Base-by-base conservation (phyloP, 345 rosid species). In the Camelina sativa region DNA sequence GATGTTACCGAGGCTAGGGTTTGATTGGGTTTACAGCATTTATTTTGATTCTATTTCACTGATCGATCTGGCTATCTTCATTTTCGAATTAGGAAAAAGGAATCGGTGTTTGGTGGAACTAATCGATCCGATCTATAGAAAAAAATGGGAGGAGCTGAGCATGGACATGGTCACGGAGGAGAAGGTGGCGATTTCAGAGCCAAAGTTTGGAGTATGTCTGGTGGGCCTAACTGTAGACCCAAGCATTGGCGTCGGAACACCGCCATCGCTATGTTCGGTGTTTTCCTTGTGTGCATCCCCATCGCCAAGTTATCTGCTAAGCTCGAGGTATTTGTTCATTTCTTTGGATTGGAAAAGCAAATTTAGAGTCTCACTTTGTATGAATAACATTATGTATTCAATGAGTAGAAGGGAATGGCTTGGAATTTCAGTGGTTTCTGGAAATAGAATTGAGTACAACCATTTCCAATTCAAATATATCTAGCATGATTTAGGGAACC, bases 201-300 rank as follows among this genome's bases (percentile, higher is more conserved):
- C 46, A 95, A 95, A 78, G 99, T 95, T 9, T 95, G 98, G 99
- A 92, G 88, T 76, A 89, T 92, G 97, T 6, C 84, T 51, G 99
- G 99, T 34, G 99, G 99, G 16, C 96, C 99, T 17, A 38, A 95
- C 80, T 92, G 99, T 86, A 79, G 98, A 65, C 99, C 98, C 30
- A 92, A 92, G 76, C 96, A 95, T 85, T 95, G 99, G 99, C 83
- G 82, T 70, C 94, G 99, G 69, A 95, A 95, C 79, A 95, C 99
- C 5, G 99, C 99, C 84, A 71, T 95, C 50, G 98, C 98, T 66
- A 87, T 95, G 96, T 80, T 81, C 50, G 97, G 99, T 12, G 57
- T 90, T 76, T 66, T 95, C 77, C 92, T 95, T 64, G 80, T 89
- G 51, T 90, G 99, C 81, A 87, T 95, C 66, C 98, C 99, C 38